phyloP scores from a whole-genome alignment of 2,329 filamentous ascomycete genomes.

The Arthroderma uncinatum region DNA sequence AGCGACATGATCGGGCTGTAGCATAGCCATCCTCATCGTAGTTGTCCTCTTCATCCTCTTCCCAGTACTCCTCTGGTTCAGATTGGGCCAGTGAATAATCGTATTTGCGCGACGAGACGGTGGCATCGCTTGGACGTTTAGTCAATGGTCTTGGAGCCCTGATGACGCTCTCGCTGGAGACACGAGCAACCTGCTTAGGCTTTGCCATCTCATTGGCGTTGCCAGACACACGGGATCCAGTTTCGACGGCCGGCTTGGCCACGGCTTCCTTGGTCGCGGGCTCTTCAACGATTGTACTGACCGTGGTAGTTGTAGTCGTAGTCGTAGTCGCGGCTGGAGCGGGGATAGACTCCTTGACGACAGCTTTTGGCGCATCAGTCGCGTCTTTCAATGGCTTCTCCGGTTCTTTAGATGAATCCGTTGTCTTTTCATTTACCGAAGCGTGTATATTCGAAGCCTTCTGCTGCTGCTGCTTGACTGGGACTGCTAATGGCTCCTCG shows the following conservation, averaged over 20 bases:
- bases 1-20: slow-evolving; percentile 67
- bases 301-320: neutral
- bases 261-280: neutral
- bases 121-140: neutral
- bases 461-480: neutral
- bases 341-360: neutral
- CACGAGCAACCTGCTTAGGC: neutral
- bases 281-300: neutral
- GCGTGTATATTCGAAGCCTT: neutral
- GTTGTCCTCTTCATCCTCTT: slow-evolving; percentile 58
- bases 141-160: neutral
- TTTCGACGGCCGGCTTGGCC: neutral
- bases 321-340: neutral
- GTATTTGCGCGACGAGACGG: slow-evolving; percentile 21
- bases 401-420: neutral
- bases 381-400: neutral
- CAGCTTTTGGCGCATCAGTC: neutral
- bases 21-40: slow-evolving; percentile 59
- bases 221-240: neutral
- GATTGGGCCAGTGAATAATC: neutral
- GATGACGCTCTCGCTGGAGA: neutral
- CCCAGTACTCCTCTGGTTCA: slow-evolving; percentile 52
- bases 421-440: neutral
- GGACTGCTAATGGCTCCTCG: neutral
- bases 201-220: neutral